Conservation (phyloP, 2,329 filamentous ascomycete species). For the Dissoconium aciculare region DNA sequence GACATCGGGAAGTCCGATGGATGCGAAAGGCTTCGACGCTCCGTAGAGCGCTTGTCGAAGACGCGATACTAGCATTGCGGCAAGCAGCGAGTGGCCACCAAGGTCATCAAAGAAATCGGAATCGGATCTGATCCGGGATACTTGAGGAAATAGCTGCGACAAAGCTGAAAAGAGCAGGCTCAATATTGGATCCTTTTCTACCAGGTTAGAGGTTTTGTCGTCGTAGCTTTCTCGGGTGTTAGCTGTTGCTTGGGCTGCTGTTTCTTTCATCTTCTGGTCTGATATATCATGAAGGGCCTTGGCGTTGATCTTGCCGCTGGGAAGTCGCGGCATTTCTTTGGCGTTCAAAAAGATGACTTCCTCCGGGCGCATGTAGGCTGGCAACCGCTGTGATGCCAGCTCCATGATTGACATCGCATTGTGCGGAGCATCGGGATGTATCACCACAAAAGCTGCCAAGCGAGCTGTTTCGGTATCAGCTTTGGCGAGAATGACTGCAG, state of each 20-base stretch:
- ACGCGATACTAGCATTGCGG: conserved; percentile 24
- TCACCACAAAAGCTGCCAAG: conserved; percentile 15
- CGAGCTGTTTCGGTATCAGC: conserved; percentile 10
- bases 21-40: conserved; percentile 10
- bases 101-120: conserved; percentile 54
- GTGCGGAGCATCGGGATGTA: conserved; percentile 7
- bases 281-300: conserved; percentile 15
- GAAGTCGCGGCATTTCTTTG: conserved; percentile 13
- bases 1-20: conserved; percentile 15
- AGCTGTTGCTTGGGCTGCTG: no score
- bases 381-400: conserved; percentile 10
- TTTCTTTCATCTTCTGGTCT: conserved; percentile 7
- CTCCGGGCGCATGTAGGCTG: conserved; percentile 16
- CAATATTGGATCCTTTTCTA: no score
- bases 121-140: conserved; percentile 29
- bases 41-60: conserved; percentile 7
- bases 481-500: conserved; percentile 15
- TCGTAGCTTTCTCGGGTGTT: no score
- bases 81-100: conserved; percentile 62
- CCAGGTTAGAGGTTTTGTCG: no score
- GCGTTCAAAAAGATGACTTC: conserved; percentile 12
- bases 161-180: conserved; percentile 6
- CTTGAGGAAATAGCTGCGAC: conserved; percentile 31
- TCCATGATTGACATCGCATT: conserved; percentile 10
- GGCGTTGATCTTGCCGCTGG: conserved; percentile 16